Conservation (phyloP, 495 filamentous ascomycete genomes). For the Penicillium arizonense region DNA sequence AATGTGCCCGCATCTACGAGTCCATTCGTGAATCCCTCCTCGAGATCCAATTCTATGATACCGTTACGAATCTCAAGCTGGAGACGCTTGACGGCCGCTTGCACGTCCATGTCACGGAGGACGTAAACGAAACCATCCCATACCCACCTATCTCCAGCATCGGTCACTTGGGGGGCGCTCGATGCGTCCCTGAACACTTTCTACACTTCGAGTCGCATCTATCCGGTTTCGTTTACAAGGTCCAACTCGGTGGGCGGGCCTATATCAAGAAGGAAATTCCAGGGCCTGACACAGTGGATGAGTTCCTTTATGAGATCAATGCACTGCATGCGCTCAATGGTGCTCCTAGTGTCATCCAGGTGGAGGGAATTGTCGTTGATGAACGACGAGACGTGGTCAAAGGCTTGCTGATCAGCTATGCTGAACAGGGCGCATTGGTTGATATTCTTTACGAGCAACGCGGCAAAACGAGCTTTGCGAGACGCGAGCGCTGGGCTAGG, state of each 20-base stretch:
- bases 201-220: slow-evolving; percentile 87
- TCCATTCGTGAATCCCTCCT: slow-evolving; percentile 87
- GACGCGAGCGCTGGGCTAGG: slow-evolving; percentile 85
- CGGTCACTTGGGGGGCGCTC: slow-evolving; percentile 66
- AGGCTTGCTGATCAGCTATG: slow-evolving; percentile 86
- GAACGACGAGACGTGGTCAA: slow-evolving; percentile 74
- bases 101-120: slow-evolving; percentile 98
- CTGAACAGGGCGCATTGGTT: slow-evolving; percentile 83
- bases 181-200: slow-evolving; percentile 65
- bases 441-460: slow-evolving; percentile 83
- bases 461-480: slow-evolving; percentile 63
- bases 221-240: slow-evolving; percentile 97
- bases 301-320: slow-evolving; percentile 98
- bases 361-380: slow-evolving; percentile 87
- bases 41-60: slow-evolving; percentile 93
- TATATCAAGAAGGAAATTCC: slow-evolving; percentile 99
- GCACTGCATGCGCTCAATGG: slow-evolving; percentile 76
- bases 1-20: slow-evolving; percentile 93
- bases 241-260: slow-evolving; percentile 61
- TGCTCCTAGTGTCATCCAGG: slow-evolving; percentile 77
- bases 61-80: slow-evolving; percentile 93
- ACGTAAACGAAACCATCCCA: slow-evolving; percentile 90
- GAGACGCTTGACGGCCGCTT: slow-evolving; percentile 86
- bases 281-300: slow-evolving; percentile 91
- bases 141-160: slow-evolving; percentile 78